A percentile compares a stretch with the other conserved stretches of the same genome.
Conservation (phyloP, 306 rosid species). For the Lathyrus oleraceus region DNA sequence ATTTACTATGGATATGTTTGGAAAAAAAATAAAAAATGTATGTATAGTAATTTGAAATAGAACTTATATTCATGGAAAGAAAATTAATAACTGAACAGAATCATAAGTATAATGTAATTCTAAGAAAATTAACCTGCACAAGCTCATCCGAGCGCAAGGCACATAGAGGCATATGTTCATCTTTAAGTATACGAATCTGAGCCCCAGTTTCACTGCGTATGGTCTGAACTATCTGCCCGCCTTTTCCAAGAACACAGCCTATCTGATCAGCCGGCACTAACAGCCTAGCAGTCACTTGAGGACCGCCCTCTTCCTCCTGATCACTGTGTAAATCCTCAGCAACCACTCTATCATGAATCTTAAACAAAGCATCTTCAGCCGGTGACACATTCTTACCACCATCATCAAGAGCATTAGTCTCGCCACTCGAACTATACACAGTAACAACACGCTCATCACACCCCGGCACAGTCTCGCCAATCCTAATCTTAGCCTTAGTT, state of each 20-base stretch:
- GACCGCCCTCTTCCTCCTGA: constrained; percentile 64
- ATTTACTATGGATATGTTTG: background rate
- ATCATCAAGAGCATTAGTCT: constrained; percentile 70
- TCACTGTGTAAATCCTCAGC: constrained; percentile 83
- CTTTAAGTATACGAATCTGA: constrained; percentile 93
- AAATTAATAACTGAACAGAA: background rate
- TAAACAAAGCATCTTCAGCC: constrained; percentile 86
- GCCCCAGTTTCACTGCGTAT: constrained; percentile 88
- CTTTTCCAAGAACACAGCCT: constrained; percentile 92
- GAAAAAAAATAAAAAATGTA: background rate
- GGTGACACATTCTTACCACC: constrained; percentile 61
- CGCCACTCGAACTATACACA: constrained; percentile 70
- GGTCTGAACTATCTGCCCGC: constrained; percentile 87
- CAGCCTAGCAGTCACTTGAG: constrained; percentile 75
- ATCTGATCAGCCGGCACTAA: constrained; percentile 98
- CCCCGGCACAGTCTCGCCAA: constrained; percentile 88
- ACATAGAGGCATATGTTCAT: constrained; percentile 79
- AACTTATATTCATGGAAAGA: background rate
- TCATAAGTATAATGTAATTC: constrained; percentile 1
- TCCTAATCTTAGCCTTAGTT: constrained; percentile 87
- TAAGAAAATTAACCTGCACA: constrained; percentile 65
- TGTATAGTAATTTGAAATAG: background rate
- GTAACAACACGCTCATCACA: constrained; percentile 87
- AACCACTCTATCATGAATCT: constrained; percentile 84
- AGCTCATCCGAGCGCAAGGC: constrained; percentile 92